Evolutionary conservation across 306 rosid species (phyloP).

Genomic region (Benincasa hispida): DNA sequence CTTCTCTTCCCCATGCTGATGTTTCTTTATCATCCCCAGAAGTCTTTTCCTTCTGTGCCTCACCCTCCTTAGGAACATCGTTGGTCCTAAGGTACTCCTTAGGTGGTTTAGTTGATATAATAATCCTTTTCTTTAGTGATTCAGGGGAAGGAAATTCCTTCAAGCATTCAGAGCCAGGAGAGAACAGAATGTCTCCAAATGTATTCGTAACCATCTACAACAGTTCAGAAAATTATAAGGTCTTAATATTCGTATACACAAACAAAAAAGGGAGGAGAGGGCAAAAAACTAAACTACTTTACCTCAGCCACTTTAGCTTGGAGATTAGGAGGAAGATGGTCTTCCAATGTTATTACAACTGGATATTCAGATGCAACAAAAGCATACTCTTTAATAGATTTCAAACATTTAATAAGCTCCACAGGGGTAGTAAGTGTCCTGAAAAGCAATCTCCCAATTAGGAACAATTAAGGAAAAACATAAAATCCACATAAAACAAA

Average conservation of each 20-base stretch:
- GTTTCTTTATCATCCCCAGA: conserved; percentile 27
- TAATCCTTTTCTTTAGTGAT: conserved; percentile 61
- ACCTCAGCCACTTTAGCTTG: conserved; percentile 94
- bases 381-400: conserved; percentile 70
- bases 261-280: neutral
- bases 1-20: conserved; percentile 83
- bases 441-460: conserved; percentile 3
- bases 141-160: conserved; percentile 91
- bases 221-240: conserved; percentile 13
- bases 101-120: conserved; percentile 97
- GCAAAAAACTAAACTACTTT: neutral
- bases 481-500: neutral
- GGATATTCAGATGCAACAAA: conserved; percentile 81
- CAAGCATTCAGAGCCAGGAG: conserved; percentile 56
- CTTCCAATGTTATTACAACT: conserved; percentile 84
- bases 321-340: conserved; percentile 85
- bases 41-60: conserved; percentile 26
- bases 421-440: conserved; percentile 97
- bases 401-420: conserved; percentile 75
- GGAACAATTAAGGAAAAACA: neutral
- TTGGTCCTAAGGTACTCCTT: conserved; percentile 74
- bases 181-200: conserved; percentile 64
- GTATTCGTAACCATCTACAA: conserved; percentile 62
- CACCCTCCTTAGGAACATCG: conserved; percentile 33
- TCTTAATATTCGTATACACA: conserved; percentile 3